A percentile compares a stretch with the other conserved stretches of the same genome.
phyloP scores from a whole-genome alignment of 306 rosid species.

The Sphenostylis stenocarpa region DNA sequence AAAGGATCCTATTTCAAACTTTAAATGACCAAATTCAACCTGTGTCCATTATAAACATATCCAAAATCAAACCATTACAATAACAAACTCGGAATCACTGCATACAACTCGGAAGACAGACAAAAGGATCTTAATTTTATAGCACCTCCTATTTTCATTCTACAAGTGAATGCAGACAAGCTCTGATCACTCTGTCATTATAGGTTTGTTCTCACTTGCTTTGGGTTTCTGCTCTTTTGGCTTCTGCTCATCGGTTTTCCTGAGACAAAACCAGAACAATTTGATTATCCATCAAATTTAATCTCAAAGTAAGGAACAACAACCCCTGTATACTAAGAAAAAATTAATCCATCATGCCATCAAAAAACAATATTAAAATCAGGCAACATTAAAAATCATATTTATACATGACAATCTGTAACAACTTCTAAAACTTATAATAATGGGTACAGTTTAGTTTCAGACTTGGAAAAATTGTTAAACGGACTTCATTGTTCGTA shows the following conservation, averaged over 20 bases:
- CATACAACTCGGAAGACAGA: neutral
- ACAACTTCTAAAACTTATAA: neutral
- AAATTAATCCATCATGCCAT: neutral
- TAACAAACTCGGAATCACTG: neutral
- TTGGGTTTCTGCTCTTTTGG: conserved; percentile 85
- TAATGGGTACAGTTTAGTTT: neutral
- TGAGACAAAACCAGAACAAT: conserved; percentile 27
- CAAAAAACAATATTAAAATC: neutral
- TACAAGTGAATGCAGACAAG: conserved; percentile 2
- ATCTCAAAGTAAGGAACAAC: conserved; percentile 17
- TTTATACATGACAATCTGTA: neutral
- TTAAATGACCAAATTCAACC: neutral
- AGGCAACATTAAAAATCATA: neutral
- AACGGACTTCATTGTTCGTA: too few relatives aligned
- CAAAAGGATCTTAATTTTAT: neutral
- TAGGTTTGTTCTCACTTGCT: conserved; percentile 92
- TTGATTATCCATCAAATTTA: neutral
- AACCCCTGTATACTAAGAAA: neutral
- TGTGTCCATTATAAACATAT: conserved; percentile 16
- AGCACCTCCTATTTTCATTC: conserved; percentile 19
- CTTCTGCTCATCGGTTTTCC: conserved; percentile 94
- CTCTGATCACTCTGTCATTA: conserved; percentile 79
- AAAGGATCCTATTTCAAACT: neutral
- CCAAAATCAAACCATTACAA: conserved; percentile 24
- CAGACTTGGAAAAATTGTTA: too few relatives aligned